Evolutionary conservation across 2,329 filamentous ascomycete genomes (phyloP).

Genomic region (Sodiomyces alkalinus): DNA sequence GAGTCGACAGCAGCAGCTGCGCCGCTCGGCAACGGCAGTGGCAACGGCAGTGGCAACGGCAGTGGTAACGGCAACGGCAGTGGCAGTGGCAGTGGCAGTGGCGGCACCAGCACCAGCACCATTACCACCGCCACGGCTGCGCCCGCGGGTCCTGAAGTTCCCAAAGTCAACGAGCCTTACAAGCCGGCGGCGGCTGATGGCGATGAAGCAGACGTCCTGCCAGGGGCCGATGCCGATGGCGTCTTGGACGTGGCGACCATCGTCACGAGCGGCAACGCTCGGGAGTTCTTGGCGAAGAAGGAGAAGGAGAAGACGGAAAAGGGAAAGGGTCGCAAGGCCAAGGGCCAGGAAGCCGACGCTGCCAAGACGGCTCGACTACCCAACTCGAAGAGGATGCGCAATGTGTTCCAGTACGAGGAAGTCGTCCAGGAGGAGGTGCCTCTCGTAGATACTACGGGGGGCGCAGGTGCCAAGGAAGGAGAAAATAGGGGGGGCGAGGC

Average conservation of each 20-base stretch:
- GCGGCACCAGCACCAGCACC: too few relatives aligned
- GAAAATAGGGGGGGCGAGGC: background rate
- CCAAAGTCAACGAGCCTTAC: constrained; percentile 17
- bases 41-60: constrained; percentile 15
- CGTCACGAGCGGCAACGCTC: constrained; percentile 66
- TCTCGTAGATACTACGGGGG: constrained; percentile 2
- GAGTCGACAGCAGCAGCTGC: constrained; percentile 13
- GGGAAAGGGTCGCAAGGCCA: constrained; percentile 38
- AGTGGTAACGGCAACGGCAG: constrained; percentile 12
- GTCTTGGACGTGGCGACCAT: constrained; percentile 76
- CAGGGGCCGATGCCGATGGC: constrained; percentile 43
- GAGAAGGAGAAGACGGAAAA: constrained; percentile 55
- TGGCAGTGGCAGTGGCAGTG: too few relatives aligned
- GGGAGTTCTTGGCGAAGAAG: constrained; percentile 67
- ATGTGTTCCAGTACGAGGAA: constrained; percentile 62
- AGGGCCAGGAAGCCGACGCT: constrained; percentile 40
- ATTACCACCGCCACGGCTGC: constrained; percentile 17
- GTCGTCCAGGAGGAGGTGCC: constrained; percentile 36
- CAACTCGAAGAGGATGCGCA: constrained; percentile 56
- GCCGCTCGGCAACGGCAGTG: constrained; percentile 10
- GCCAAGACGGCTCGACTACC: constrained; percentile 45
- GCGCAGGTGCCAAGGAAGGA: too few relatives aligned
- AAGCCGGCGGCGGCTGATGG: constrained; percentile 16
- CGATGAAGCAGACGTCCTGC: constrained; percentile 19
- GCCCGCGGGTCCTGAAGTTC: constrained; percentile 17